phyloP scores from a whole-genome alignment of 139 green algal species.

The Coccomyxa sp. region DNA sequence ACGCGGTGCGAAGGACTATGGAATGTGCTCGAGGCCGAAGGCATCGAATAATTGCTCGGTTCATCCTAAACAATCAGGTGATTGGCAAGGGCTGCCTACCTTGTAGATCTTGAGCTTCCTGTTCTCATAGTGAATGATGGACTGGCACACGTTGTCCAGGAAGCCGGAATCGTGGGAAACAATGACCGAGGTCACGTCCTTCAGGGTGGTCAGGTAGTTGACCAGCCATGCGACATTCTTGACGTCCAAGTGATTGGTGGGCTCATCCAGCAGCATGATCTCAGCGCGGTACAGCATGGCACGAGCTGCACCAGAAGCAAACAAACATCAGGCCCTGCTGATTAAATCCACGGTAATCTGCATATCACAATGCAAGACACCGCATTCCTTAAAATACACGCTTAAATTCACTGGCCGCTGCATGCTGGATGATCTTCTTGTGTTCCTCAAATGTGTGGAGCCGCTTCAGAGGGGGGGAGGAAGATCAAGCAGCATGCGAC shows the following conservation, averaged over 20 bases:
- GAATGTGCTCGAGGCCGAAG: too few species aligned
- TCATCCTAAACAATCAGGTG: too few species aligned
- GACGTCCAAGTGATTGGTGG: constrained; percentile 85
- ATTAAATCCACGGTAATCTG: not conserved
- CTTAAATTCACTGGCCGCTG: too few species aligned
- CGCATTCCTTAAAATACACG: too few species aligned
- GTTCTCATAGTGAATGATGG: constrained; percentile 89
- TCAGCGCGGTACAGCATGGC: constrained; percentile 86
- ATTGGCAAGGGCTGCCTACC: too few species aligned
- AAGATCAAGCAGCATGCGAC: too few species aligned
- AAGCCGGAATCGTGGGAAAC: constrained; percentile 89
- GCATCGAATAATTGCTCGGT: too few species aligned
- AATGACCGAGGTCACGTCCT: constrained; percentile 71
- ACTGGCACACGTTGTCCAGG: constrained; percentile 79
- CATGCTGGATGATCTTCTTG: too few species aligned
- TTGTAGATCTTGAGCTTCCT: constrained; percentile 77
- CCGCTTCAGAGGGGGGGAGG: too few species aligned
- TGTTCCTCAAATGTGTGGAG: too few species aligned
- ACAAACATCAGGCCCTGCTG: not conserved
- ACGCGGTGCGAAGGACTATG: too few species aligned
- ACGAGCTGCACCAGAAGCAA: constrained; percentile 27
- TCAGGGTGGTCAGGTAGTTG: constrained; percentile 65
- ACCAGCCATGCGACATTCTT: constrained; percentile 81
- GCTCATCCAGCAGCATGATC: constrained; percentile 88
- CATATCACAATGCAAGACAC: not conserved